Conservation (phyloP, 768 basidiomycete species). For the Mycena chlorophos region DNA sequence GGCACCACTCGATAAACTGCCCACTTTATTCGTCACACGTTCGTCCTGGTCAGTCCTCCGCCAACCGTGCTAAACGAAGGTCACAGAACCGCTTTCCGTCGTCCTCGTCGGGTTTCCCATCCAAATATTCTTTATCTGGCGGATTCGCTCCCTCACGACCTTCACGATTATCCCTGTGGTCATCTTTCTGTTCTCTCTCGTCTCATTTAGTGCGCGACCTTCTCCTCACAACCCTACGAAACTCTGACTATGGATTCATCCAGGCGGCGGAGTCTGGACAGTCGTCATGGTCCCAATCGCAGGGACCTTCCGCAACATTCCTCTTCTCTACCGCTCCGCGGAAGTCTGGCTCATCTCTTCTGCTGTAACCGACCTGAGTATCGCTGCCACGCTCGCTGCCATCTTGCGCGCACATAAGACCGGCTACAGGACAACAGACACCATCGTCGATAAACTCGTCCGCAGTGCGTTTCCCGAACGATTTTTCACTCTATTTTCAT, state of each 20-base stretch:
- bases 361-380: neutral
- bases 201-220: neutral
- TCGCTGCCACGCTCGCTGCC: neutral
- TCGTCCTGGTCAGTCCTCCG: neutral
- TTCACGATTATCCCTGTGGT: neutral
- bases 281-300: neutral
- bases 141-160: neutral
- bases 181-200: neutral
- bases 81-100: conserved; percentile 4
- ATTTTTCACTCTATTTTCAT: neutral
- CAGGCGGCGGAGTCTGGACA: conserved; percentile 7
- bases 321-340: neutral
- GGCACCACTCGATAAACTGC: neutral
- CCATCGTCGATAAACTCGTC: conserved; percentile 4
- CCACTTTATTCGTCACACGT: conserved; percentile 5
- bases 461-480: neutral
- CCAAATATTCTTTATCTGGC: neutral
- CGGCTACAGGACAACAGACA: conserved; percentile 1
- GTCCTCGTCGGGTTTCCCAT: neutral
- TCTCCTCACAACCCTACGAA: neutral
- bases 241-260: neutral
- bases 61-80: neutral
- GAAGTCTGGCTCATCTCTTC: conserved; percentile 7
- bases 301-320: neutral
- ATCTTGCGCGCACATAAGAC: conserved; percentile 3